Percentiles rank a stretch among this genome's conserved stretches.
Evolutionary conservation across 2,329 filamentous ascomycete species (phyloP).

Genomic region (Trichoderma sp.): DNA sequence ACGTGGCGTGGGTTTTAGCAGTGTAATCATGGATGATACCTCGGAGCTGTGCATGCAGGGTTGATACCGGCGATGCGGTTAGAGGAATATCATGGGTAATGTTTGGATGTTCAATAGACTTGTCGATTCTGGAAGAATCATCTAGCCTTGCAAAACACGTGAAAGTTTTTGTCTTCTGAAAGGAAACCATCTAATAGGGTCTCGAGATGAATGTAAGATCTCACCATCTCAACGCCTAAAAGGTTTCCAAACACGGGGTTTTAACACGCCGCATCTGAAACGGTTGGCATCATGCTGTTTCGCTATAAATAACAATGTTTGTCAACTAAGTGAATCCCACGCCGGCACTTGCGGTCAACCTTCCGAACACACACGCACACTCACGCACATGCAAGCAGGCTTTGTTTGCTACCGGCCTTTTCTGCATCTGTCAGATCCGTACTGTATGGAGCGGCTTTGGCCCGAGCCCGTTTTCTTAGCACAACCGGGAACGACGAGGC

Average conservation of each 20-base stretch:
- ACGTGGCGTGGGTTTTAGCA: constrained; percentile 14
- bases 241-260: not conserved
- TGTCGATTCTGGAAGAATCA: not conserved
- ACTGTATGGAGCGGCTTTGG: constrained; percentile 6
- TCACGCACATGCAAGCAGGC: not conserved
- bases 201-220: not conserved
- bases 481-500: not conserved
- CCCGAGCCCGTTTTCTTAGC: not conserved
- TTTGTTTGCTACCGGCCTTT: not conserved
- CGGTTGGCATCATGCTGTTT: not conserved
- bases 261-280: not conserved
- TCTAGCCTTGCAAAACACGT: not conserved
- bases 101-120: constrained; percentile 1
- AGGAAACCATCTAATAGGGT: not conserved
- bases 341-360: not conserved
- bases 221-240: not conserved
- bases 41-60: not conserved
- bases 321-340: not conserved
- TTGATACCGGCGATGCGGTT: not conserved
- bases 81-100: not conserved
- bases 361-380: not conserved
- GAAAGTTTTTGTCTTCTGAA: not conserved
- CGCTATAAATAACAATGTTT: not conserved
- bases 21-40: not conserved
- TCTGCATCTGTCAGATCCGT: not conserved